Percentiles rank a stretch among this genome's conserved stretches.
Evolutionary conservation across 2,329 filamentous ascomycete genomes (phyloP).

Genomic region (Xylariomycetidae sp.): DNA sequence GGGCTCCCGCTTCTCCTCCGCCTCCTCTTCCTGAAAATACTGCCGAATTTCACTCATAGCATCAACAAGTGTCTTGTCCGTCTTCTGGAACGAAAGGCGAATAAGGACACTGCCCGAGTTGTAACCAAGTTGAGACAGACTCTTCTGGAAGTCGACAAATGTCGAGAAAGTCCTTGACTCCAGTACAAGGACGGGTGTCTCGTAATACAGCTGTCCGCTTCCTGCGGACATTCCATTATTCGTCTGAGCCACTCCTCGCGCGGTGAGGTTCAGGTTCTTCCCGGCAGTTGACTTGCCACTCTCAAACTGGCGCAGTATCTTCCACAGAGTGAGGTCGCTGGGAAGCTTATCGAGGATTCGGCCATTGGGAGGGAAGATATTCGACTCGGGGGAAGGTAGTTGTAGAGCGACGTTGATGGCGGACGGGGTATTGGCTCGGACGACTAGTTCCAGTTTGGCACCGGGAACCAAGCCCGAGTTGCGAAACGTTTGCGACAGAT

Average conservation of each 20-base stretch:
- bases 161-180: constrained; percentile 74
- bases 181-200: constrained; percentile 78
- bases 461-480: constrained; percentile 78
- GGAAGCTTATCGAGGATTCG: constrained; percentile 81
- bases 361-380: constrained; percentile 54
- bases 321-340: constrained; percentile 84
- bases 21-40: constrained; percentile 60
- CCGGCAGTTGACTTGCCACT: constrained; percentile 60
- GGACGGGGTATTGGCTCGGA: constrained; percentile 78
- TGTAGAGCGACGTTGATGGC: constrained; percentile 87
- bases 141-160: constrained; percentile 83
- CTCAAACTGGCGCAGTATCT: constrained; percentile 86
- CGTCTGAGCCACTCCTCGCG: constrained; percentile 66
- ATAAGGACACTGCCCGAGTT: constrained; percentile 79
- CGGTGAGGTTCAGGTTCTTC: constrained; percentile 74
- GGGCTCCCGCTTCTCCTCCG: constrained; percentile 15
- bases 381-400: constrained; percentile 67
- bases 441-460: constrained; percentile 88
- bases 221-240: constrained; percentile 46
- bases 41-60: constrained; percentile 77
- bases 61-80: constrained; percentile 74
- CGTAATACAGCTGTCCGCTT: constrained; percentile 79
- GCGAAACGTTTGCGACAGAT: constrained; percentile 79
- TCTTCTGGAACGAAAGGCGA: constrained; percentile 70
- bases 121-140: constrained; percentile 78